Base-by-base conservation (phyloP, 768 basidiomycete genomes). In the Albatrellus ellisii region DNA sequence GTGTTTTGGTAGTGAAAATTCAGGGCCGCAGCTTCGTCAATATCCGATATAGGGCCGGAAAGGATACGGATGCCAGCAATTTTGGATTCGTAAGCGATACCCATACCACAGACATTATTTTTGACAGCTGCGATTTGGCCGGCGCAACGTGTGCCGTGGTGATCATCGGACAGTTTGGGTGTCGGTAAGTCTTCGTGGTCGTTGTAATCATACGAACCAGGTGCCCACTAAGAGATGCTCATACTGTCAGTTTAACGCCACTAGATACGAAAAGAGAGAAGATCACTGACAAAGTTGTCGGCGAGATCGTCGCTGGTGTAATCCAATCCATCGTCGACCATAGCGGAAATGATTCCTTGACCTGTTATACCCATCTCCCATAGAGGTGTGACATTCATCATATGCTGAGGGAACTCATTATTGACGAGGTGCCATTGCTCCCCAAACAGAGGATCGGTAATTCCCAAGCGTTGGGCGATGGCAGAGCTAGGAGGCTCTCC, bases 351-450 rank as follows among this genome's bases (percentile, higher is more conserved):
- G 22, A 97, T 67, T 6, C 88, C 92, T 51, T 77, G 68, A 1
- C 95, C 95, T 0, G 82, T 89, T 49, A 91, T 70, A 3, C 89
- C 92, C 63, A 81, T 73, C 24, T 83, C 85, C 95, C 95, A 99
- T 0, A 95, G 66, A 9, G 74, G 70, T 0, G 89, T 83, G n/a
- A 90, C 85, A 54, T 99, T 98, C 79, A 99, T 83, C 68, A 72
- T 77, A 50, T 87, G 74, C 53, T 83, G 73, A 4, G 80, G 83
- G 49, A 68, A 76, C 26, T 86, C 72, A 46, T 84, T 77, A 62
- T 99, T 98, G 46, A 95, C 73, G 18, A 97, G 67, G 64, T 97
- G 94, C 95, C 95, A 98, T 66, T 98, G 94, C 44, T 73, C 59
- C 12, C 68, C 56, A 56, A 95, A 90, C 46, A 81, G 65, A 0